A percentile compares a stretch with the other conserved stretches of the same genome.
Evolutionary conservation across 345 rosid genomes (phyloP).

Genomic region (Rhizophora apiculata): DNA sequence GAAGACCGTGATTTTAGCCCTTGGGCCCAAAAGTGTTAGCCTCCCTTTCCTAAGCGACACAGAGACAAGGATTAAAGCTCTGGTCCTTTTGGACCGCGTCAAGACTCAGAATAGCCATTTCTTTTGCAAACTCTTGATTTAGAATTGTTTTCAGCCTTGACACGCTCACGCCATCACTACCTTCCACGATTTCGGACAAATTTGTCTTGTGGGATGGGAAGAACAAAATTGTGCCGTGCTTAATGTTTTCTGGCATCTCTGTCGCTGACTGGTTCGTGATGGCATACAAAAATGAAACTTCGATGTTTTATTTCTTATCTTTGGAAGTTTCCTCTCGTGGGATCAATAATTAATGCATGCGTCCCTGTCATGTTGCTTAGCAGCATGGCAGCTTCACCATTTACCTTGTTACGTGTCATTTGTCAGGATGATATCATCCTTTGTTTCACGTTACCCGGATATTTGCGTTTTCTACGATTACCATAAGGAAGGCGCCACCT

Average conservation of each 20-base stretch:
- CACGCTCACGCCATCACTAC: slow-evolving; percentile 1
- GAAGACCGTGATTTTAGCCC: neutral
- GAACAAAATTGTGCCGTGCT: too few species aligned
- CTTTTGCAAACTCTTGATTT: neutral
- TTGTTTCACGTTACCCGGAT: too few species aligned
- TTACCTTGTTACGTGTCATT: too few species aligned
- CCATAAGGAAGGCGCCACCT: too few species aligned
- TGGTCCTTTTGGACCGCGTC: neutral
- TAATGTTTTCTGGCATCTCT: neutral
- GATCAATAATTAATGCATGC: too few species aligned
- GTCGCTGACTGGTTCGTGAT: neutral
- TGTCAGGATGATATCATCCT: neutral
- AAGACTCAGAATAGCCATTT: neutral
- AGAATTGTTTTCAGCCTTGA: neutral
- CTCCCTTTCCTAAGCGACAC: neutral
- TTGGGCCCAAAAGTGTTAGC: neutral
- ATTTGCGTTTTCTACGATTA: neutral
- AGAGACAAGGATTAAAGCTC: neutral
- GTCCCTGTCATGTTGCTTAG: neutral
- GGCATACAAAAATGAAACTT: neutral
- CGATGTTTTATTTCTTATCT: neutral
- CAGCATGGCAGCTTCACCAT: neutral
- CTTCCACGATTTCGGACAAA: neutral
- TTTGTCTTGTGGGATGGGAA: neutral
- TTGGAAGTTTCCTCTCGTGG: too few species aligned